These are phyloP conservation scores for Cladosporium sphaerospermum DNA, from an alignment of 2,329 filamentous ascomycete species.

Conservation along the genomic window DNA sequence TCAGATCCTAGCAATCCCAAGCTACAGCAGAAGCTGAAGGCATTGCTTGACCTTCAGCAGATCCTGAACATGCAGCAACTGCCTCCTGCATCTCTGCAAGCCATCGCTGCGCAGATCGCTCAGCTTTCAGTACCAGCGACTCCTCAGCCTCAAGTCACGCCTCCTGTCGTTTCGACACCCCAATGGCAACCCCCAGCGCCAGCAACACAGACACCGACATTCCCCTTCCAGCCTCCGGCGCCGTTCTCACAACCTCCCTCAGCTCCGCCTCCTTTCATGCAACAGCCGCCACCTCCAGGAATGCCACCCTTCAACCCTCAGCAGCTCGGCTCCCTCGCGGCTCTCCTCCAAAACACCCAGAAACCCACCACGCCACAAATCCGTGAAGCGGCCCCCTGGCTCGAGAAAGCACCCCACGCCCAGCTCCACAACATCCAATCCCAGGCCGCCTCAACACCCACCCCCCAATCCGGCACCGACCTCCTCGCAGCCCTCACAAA, in stretches of 20 bases:
- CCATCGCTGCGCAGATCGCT: slow-evolving; percentile 61
- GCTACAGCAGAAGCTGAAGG: slow-evolving; percentile 73
- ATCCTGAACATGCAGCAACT: slow-evolving; percentile 72
- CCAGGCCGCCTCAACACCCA: slow-evolving; percentile 20
- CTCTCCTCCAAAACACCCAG: slow-evolving; percentile 28
- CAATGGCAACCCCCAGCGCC: slow-evolving; percentile 26
- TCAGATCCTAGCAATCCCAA: slow-evolving; percentile 68
- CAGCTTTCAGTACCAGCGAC: slow-evolving; percentile 32
- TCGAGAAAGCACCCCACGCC: slow-evolving; percentile 25
- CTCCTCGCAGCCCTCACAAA: slow-evolving; percentile 27
- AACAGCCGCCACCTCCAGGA: slow-evolving; percentile 16
- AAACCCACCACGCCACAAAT: slow-evolving; percentile 33
- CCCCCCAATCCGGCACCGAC: slow-evolving; percentile 20
- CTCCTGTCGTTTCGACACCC: slow-evolving; percentile 20
- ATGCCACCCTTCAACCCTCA: slow-evolving; percentile 16
- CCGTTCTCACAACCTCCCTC: slow-evolving; percentile 24
- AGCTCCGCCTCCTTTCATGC: slow-evolving; percentile 17
- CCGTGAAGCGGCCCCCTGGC: slow-evolving; percentile 25
- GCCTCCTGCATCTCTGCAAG: slow-evolving; percentile 59
- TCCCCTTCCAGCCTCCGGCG: slow-evolving; percentile 26
- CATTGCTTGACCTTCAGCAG: slow-evolving; percentile 76
- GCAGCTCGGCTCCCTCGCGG: slow-evolving; percentile 20
- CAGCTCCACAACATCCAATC: slow-evolving; percentile 27
- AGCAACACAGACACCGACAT: slow-evolving; percentile 15
- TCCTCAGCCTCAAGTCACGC: slow-evolving; percentile 6